Evolutionary conservation across 2,329 filamentous ascomycete genomes (phyloP).

Genomic region (Plectosphaerella cucumerina): DNA sequence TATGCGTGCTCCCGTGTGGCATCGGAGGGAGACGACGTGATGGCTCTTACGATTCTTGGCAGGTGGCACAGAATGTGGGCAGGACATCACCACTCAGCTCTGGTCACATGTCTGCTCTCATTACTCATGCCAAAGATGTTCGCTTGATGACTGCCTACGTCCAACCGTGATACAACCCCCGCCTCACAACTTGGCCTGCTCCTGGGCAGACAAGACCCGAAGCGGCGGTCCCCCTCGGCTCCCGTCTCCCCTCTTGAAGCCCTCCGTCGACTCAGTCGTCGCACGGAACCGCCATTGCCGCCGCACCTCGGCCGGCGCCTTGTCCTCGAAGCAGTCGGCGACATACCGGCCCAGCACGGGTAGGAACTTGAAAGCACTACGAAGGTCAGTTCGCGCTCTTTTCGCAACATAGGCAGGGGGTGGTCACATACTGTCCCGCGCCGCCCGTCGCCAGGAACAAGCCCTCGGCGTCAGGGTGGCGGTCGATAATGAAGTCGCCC

Average conservation of each 20-base stretch:
- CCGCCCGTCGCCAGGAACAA: slow-evolving; percentile 46
- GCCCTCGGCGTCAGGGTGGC: slow-evolving; percentile 44
- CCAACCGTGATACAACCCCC: no score
- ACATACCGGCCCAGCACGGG: slow-evolving; percentile 20
- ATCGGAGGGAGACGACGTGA: no score
- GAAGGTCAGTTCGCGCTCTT: neutral
- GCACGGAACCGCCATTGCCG: slow-evolving; percentile 23
- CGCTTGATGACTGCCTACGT: no score
- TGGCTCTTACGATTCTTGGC: no score
- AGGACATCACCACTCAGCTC: no score
- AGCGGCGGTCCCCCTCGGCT: neutral
- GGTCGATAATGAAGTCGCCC: slow-evolving; percentile 56
- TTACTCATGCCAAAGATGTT: no score
- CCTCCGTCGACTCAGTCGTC: neutral
- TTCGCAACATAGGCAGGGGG: neutral
- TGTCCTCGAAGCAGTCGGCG: slow-evolving; percentile 26
- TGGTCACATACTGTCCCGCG: slow-evolving; percentile 31
- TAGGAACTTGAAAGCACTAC: slow-evolving; percentile 21
- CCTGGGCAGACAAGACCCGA: neutral
- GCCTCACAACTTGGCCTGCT: neutral
- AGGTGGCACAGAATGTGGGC: no score
- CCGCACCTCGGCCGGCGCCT: slow-evolving; percentile 16
- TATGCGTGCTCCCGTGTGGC: no score
- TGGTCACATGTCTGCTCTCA: no score
- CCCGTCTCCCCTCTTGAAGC: neutral